A percentile compares a stretch with the other conserved stretches of the same genome.
These are phyloP conservation scores for Xylaria scruposa DNA, from an alignment of 495 filamentous ascomycete genomes.

Conservation along the genomic window DNA sequence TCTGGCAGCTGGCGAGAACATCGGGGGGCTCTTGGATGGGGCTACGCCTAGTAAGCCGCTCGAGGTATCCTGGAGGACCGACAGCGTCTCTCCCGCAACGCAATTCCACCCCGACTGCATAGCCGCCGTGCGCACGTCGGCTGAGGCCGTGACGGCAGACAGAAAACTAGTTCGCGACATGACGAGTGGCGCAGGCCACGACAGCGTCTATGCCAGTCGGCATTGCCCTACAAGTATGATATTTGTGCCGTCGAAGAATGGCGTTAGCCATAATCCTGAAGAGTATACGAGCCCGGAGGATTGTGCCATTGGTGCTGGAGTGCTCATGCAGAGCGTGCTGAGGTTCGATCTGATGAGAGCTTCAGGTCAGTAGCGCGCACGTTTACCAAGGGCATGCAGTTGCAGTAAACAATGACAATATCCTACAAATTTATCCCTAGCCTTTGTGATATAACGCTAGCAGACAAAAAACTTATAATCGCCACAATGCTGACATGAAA, in stretches of 20 bases:
- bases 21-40: constrained; percentile 30
- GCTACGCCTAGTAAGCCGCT: constrained; percentile 33
- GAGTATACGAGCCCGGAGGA: constrained; percentile 57
- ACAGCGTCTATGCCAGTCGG: constrained; percentile 52
- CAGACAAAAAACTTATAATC: no score
- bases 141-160: constrained; percentile 55
- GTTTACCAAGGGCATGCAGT: no score
- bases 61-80: constrained; percentile 41
- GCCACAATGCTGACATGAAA: no score
- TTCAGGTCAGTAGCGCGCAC: neutral
- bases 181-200: constrained; percentile 66
- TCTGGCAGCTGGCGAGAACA: constrained; percentile 36
- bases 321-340: constrained; percentile 47
- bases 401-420: no score
- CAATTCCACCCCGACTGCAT: constrained; percentile 77
- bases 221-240: constrained; percentile 58
- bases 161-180: constrained; percentile 49
- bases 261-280: constrained; percentile 55
- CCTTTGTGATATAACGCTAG: no score
- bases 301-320: constrained; percentile 44
- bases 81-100: constrained; percentile 61
- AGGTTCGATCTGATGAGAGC: constrained; percentile 43
- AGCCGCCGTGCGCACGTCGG: constrained; percentile 66
- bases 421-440: no score
- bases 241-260: constrained; percentile 56